phyloP scores from a whole-genome alignment of 2,329 filamentous ascomycete genomes.

The Coniochaeta hoffmannii region DNA sequence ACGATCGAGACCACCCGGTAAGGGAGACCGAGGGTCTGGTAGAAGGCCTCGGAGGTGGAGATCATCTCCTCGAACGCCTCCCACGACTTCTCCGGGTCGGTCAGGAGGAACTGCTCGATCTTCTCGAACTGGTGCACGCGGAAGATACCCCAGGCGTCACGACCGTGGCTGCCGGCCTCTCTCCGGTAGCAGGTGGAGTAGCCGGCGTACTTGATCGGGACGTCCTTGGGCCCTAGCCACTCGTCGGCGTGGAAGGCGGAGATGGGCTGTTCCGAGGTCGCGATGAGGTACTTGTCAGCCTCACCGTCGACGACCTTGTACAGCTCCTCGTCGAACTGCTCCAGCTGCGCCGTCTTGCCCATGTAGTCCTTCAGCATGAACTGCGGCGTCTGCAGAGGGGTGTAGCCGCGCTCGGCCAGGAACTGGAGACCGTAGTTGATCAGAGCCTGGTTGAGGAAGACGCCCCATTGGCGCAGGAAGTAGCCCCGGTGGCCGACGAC shows the following conservation, averaged over 20 bases:
- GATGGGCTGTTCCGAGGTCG: constrained; percentile 87
- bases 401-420: constrained; percentile 73
- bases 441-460: constrained; percentile 70
- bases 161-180: constrained; percentile 78
- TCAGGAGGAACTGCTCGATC: constrained; percentile 42
- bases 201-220: constrained; percentile 88
- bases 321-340: constrained; percentile 94
- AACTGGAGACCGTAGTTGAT: constrained; percentile 95
- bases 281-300: constrained; percentile 74
- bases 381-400: constrained; percentile 76
- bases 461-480: constrained; percentile 81
- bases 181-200: constrained; percentile 95
- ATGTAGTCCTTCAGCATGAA: constrained; percentile 96
- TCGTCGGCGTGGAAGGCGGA: constrained; percentile 89
- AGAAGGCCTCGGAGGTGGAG: constrained; percentile 83
- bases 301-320: constrained; percentile 93
- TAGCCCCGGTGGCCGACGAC: constrained; percentile 92
- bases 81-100: constrained; percentile 55
- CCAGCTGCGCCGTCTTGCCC: constrained; percentile 96
- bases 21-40: constrained; percentile 79
- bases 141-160: constrained; percentile 92
- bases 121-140: constrained; percentile 98
- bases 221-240: constrained; percentile 77
- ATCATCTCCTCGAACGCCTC: constrained; percentile 94
- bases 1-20: constrained; percentile 93